These are phyloP conservation scores for Casuarina glauca DNA, from an alignment of 306 rosid genomes.

Conservation along the genomic window DNA sequence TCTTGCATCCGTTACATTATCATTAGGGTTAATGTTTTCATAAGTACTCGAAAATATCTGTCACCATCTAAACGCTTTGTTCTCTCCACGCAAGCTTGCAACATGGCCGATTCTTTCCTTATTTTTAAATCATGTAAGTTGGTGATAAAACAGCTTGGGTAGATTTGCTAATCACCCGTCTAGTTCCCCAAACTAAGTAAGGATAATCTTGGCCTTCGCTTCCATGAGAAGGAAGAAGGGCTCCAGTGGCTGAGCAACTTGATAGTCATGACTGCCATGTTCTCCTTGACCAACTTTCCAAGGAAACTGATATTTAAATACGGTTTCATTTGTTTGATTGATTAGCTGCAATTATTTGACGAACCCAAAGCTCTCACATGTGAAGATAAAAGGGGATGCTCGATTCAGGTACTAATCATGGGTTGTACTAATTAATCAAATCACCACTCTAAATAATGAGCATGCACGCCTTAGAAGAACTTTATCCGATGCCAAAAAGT, in stretches of 20 bases:
- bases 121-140: no score
- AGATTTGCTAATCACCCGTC: no score
- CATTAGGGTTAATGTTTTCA: not conserved
- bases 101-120: not conserved
- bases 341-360: not conserved
- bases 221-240: not conserved
- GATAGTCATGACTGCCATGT: conserved; percentile 12
- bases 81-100: not conserved
- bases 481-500: conserved; percentile 31
- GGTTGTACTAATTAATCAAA: conserved; percentile 27
- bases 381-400: conserved; percentile 2
- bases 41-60: not conserved
- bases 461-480: conserved; percentile 35
- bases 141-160: no score
- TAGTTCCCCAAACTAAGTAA: not conserved
- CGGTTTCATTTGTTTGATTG: not conserved
- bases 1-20: conserved; percentile 2
- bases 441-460: conserved; percentile 6
- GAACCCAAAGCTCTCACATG: conserved; percentile 6
- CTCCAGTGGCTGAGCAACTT: not conserved
- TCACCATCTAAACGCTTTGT: not conserved
- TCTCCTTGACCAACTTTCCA: conserved; percentile 12
- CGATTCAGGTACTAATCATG: conserved; percentile 11
- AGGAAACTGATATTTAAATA: not conserved
- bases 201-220: not conserved